Conservation (phyloP, 176 grass and related monocot species). For the Musa itinerans region DNA sequence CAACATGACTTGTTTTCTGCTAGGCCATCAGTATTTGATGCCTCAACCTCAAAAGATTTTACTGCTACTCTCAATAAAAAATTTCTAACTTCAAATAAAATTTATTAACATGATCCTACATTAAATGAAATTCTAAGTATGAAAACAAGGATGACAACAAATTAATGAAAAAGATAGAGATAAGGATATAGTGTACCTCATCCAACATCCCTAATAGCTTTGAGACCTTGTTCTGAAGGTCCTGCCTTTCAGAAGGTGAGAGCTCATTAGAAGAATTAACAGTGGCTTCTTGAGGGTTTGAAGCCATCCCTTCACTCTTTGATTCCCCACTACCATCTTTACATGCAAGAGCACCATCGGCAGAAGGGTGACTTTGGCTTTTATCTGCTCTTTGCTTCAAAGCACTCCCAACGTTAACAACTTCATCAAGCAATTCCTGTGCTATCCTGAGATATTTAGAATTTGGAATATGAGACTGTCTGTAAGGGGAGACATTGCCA, state of each 20-base stretch:
- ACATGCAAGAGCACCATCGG: conserved; percentile 28
- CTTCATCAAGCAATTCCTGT: conserved; percentile 86
- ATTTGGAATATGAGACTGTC: conserved; percentile 26
- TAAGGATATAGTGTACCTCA: conserved; percentile 48
- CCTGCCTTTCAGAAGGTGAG: conserved; percentile 70
- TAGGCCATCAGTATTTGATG: too few species aligned
- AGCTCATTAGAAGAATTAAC: conserved; percentile 45
- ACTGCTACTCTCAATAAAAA: too few species aligned
- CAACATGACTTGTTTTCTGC: too few species aligned
- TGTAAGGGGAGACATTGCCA: conserved; percentile 32
- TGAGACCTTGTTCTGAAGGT: conserved; percentile 80
- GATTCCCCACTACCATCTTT: conserved; percentile 44
- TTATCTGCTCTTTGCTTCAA: conserved; percentile 59
- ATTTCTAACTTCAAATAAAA: background rate
- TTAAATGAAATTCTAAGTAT: background rate
- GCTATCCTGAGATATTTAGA: conserved; percentile 81
- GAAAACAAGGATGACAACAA: background rate
- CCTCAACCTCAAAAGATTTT: too few species aligned
- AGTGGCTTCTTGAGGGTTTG: conserved; percentile 40
- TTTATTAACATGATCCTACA: background rate
- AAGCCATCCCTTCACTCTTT: conserved; percentile 50
- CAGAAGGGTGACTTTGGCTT: conserved; percentile 21
- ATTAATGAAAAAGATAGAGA: conserved; percentile 4
- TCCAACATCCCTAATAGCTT: conserved; percentile 82
- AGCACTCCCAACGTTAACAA: conserved; percentile 68